These are phyloP conservation scores for Taiozyma sp. DNA, from an alignment of 1,139 yeast genomes.

Conservation along the genomic window DNA sequence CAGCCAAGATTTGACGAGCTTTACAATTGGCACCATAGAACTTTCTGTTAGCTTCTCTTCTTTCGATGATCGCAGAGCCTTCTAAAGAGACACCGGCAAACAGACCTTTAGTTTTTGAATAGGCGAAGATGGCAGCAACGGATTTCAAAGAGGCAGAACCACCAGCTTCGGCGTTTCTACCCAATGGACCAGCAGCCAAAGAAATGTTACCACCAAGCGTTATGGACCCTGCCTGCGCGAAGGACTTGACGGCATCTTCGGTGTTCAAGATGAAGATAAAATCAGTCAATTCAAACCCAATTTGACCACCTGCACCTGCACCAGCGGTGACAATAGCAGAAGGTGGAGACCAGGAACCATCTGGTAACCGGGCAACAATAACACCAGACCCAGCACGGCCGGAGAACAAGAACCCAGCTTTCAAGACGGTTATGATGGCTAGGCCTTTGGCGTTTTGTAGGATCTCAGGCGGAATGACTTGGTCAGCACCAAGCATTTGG, in stretches of 20 bases:
- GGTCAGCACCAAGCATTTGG: conserved; percentile 84
- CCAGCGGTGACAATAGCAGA: conserved; percentile 95
- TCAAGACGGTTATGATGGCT: conserved; percentile 85
- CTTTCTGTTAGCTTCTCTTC: conserved; percentile 95
- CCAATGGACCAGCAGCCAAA: conserved; percentile 97
- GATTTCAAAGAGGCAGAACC: conserved; percentile 88
- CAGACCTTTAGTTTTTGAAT: conserved; percentile 93
- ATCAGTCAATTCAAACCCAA: conserved; percentile 95
- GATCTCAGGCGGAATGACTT: conserved; percentile 86
- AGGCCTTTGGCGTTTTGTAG: conserved; percentile 89
- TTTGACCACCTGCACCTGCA: conserved; percentile 98
- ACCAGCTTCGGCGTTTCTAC: conserved; percentile 97
- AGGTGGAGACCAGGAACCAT: conserved; percentile 98
- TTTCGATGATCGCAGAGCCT: conserved; percentile 91
- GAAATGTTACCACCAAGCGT: conserved; percentile 95
- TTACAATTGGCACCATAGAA: conserved; percentile 87
- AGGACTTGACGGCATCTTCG: conserved; percentile 85
- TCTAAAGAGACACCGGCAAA: conserved; percentile 97
- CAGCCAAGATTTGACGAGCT: conserved; percentile 77
- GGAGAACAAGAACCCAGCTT: conserved; percentile 93
- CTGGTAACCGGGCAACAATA: conserved; percentile 88
- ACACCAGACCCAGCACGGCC: conserved; percentile 99
- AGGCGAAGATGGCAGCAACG: conserved; percentile 89
- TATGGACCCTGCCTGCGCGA: conserved; percentile 91
- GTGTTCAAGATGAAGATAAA: conserved; percentile 90